Base-by-base conservation (phyloP, 495 filamentous ascomycete genomes). In the Penicillium pulvis region DNA sequence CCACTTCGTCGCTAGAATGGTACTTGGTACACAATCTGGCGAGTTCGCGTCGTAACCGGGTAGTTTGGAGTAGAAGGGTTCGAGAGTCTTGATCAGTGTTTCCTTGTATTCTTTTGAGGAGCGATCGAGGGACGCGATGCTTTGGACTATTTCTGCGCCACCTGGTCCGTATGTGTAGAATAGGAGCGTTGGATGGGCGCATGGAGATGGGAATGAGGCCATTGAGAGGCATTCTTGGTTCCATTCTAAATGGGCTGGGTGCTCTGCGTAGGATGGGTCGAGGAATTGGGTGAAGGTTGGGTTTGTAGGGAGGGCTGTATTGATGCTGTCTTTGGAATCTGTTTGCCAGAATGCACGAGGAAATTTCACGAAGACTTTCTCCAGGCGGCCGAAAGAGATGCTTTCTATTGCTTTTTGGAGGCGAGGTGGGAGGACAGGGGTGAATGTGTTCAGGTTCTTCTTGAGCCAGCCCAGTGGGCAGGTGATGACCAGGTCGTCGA, bases 301-400 rank as follows among this genome's bases (percentile, higher is more conserved):
- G 12, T 56, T 64, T 20, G 47, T 28, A 28, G 56, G 48, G n/a
- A 47, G 28, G 31, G 62, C 58, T 17, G 55, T 42, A 26, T 56
- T 58, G 23, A 30, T 53, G 33, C 36, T 55, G 16, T 55, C 30
- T 23, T 44, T 60, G 12, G 45, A 42, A 8, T 39, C 50, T 7
- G 47, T 53, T 44, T 84, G 72, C 86, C 86, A 89, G 68, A 87
- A 87, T 3, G 94, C 85, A 7, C 68, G 74, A 3, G 90, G 87
- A 70, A 98, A 98, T 39, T 83, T 91, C 36, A 97, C 83, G 71
- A 96, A 97, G 28, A 93, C 84, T 75, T 98, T 97, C 71, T 98
- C 94, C 0, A 98, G 82, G 48, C 85, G 84, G 20, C 94, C 94
- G 69, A 96, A 97, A 43, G 89, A 88, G 60, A 97, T 87, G 55